Conservation (phyloP, 176 grass and related monocot genomes). For the Bromus sterilis region DNA sequence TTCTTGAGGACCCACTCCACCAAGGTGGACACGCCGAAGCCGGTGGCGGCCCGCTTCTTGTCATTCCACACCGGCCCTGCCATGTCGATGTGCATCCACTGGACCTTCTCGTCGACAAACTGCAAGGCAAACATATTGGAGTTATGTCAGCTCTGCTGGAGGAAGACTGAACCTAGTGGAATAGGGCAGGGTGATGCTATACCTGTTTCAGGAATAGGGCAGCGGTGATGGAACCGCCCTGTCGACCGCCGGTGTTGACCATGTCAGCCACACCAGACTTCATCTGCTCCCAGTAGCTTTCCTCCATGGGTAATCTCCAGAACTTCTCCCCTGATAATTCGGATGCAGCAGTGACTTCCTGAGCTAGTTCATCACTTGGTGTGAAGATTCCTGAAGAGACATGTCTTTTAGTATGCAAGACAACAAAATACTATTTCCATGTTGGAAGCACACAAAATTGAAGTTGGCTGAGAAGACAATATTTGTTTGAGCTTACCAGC, state of each 20-base stretch:
- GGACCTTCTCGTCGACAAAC: constrained; percentile 95
- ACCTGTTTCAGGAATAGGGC: constrained; percentile 98
- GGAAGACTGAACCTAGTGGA: neutral
- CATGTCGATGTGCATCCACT: constrained; percentile 99
- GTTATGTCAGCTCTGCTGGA: neutral
- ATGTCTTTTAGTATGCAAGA: neutral
- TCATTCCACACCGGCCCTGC: constrained; percentile 89
- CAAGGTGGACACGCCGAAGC: constrained; percentile 88
- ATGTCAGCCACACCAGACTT: constrained; percentile 94
- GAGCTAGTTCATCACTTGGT: constrained; percentile 77
- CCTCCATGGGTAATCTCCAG: constrained; percentile 91
- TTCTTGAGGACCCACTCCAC: constrained; percentile 97
- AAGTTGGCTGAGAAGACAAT: neutral
- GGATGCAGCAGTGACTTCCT: constrained; percentile 71
- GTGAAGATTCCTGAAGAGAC: constrained; percentile 63
- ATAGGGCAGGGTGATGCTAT: neutral
- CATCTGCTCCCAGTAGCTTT: constrained; percentile 95
- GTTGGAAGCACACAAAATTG: neutral
- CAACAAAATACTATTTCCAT: neutral
- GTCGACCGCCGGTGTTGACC: constrained; percentile 84
- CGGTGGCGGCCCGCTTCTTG: constrained; percentile 76
- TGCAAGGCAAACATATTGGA: constrained; percentile 25
- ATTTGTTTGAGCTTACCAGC: constrained; percentile 47
- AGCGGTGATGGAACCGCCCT: constrained; percentile 78
- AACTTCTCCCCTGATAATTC: constrained; percentile 83